Percentiles rank a stretch among this genome's conserved stretches.
phyloP scores from a whole-genome alignment of 2,329 filamentous ascomycete genomes.

The Plenodomus lindquistii region DNA sequence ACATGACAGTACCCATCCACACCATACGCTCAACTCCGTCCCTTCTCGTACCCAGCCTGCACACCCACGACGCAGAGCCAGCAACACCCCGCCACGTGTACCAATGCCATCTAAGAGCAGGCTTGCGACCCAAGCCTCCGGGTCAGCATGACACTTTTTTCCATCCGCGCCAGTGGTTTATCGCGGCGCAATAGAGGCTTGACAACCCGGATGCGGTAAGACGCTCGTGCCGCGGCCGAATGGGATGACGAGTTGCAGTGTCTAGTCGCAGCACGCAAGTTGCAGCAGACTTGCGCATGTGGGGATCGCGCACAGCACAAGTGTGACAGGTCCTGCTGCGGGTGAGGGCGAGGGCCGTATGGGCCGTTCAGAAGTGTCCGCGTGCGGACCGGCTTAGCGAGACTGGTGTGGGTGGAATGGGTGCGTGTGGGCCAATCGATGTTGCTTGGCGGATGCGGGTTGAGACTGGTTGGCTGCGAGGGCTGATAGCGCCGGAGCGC shows the following conservation, averaged over 20 bases:
- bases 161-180: background rate
- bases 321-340: slow-evolving; percentile 41
- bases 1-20: background rate
- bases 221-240: slow-evolving; percentile 5
- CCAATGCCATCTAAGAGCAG: slow-evolving; percentile 17
- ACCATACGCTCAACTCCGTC: background rate
- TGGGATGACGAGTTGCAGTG: slow-evolving; percentile 18
- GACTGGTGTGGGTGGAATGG: slow-evolving; percentile 24
- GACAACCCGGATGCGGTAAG: background rate
- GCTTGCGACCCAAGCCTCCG: slow-evolving; percentile 13
- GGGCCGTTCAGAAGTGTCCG: slow-evolving; percentile 7
- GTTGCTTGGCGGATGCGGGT: slow-evolving; percentile 35
- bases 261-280: too few species aligned
- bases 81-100: slow-evolving; percentile 42
- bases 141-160: slow-evolving; percentile 26
- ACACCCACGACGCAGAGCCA: slow-evolving; percentile 5
- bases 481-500: slow-evolving; percentile 17
- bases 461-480: slow-evolving; percentile 31
- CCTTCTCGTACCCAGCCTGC: background rate
- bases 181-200: background rate
- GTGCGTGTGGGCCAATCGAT: slow-evolving; percentile 28
- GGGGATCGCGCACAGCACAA: slow-evolving; percentile 16
- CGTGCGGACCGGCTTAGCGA: slow-evolving; percentile 38
- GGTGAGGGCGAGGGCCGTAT: slow-evolving; percentile 34
- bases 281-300: slow-evolving; percentile 9